Percentiles rank a stretch among this genome's conserved stretches.
Evolutionary conservation across 106 monocot genomes (phyloP).

Genomic region (Phalaenopsis equestris): DNA sequence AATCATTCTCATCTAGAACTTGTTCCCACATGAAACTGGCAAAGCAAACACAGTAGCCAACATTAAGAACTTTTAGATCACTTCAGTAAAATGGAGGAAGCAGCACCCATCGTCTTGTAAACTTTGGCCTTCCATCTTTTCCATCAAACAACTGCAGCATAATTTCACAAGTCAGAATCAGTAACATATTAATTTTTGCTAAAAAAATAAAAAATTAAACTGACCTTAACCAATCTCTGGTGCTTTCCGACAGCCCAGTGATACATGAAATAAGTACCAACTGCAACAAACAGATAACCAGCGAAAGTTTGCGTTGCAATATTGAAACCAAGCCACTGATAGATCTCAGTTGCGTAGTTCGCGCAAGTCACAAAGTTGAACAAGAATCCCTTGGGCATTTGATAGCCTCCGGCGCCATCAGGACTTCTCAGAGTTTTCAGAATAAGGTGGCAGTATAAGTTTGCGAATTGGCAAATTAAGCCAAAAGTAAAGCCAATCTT

Average conservation of each 20-base stretch:
- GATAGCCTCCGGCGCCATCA: conserved; percentile 60
- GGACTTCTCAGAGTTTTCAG: conserved; percentile 73
- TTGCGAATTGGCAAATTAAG: conserved; percentile 65
- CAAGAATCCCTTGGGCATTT: conserved; percentile 70
- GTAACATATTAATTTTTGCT: neutral
- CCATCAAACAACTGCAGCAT: conserved; percentile 58
- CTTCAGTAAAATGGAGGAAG: conserved; percentile 50
- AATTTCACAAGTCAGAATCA: conserved; percentile 2
- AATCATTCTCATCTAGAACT: too few relatives aligned
- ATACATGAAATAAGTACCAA: conserved; percentile 74
- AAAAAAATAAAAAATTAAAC: neutral
- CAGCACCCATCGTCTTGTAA: conserved; percentile 52
- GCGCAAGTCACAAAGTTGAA: conserved; percentile 80
- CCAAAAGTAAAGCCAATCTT: conserved; percentile 79
- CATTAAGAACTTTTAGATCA: neutral
- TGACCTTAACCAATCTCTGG: conserved; percentile 62
- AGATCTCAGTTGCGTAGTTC: conserved; percentile 88
- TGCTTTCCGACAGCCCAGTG: conserved; percentile 79
- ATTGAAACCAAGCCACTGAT: conserved; percentile 89
- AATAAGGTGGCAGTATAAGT: conserved; percentile 76
- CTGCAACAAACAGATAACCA: conserved; percentile 71
- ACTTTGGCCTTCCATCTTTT: conserved; percentile 53
- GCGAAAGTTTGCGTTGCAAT: conserved; percentile 84
- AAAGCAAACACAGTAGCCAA: neutral
- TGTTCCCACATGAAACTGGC: neutral